phyloP scores from a whole-genome alignment of 2,329 filamentous ascomycete genomes.

The Colletotrichum somersetense region DNA sequence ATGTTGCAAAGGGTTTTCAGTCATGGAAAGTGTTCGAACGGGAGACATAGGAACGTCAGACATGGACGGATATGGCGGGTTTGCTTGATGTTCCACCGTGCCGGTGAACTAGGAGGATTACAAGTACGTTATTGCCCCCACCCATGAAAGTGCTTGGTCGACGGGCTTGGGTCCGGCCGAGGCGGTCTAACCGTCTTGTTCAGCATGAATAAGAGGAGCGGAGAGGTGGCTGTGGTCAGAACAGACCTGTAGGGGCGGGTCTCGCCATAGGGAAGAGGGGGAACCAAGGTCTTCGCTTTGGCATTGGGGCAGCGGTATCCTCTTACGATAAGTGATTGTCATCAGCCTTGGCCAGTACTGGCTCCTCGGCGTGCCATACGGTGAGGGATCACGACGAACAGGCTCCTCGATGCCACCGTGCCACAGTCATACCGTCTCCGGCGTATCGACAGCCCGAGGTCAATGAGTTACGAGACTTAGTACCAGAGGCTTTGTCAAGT shows the following conservation, averaged over 20 bases:
- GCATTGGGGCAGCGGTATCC: neutral
- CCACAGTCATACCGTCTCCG: neutral
- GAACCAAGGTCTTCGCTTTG: neutral
- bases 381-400: neutral
- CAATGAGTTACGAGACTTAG: neutral
- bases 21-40: neutral
- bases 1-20: neutral
- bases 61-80: neutral
- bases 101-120: constrained; percentile 4
- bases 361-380: neutral
- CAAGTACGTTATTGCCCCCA: neutral
- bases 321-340: neutral
- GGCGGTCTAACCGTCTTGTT: neutral
- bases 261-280: neutral
- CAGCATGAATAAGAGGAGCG: neutral
- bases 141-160: constrained; percentile 2
- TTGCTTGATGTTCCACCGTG: neutral
- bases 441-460: neutral
- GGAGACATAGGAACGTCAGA: neutral
- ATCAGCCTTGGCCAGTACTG: neutral
- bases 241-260: neutral
- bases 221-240: neutral
- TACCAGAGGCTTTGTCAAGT: neutral
- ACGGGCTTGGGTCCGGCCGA: constrained; percentile 3
- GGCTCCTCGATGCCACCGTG: neutral